Conservation (phyloP, 306 rosid species). For the Castanopsis chinensis region DNA sequence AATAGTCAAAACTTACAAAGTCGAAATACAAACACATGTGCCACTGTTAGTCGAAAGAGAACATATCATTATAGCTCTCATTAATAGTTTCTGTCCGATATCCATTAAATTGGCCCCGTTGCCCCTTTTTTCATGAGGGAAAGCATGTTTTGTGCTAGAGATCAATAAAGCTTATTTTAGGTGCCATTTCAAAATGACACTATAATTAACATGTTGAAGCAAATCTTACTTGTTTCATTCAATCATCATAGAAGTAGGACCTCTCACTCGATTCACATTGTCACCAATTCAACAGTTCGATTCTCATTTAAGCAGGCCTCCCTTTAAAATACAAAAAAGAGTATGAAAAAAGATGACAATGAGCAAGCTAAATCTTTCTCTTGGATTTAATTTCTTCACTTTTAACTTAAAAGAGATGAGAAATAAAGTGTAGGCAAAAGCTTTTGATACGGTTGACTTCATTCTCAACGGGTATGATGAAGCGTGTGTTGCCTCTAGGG, state of each 20-base stretch:
- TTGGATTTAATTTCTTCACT: conserved; percentile 23
- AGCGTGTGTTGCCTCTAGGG: conserved; percentile 52
- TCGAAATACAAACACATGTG: conserved; percentile 27
- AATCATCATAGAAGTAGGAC: conserved; percentile 21
- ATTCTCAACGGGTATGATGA: conserved; percentile 53
- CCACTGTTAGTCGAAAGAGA: conserved; percentile 31
- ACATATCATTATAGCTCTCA: conserved; percentile 24
- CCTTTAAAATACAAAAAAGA: conserved; percentile 2
- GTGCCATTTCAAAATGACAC: conserved; percentile 12
- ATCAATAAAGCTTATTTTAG: conserved; percentile 4
- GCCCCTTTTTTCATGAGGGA: conserved; percentile 30
- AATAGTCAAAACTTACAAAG: conserved; percentile 20
- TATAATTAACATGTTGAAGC: conserved; percentile 31
- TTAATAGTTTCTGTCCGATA: conserved; percentile 47
- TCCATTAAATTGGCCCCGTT: conserved; percentile 33
- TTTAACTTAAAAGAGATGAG: not conserved
- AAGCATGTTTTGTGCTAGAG: conserved; percentile 30
- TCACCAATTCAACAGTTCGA: conserved; percentile 17
- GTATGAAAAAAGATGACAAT: not conserved
- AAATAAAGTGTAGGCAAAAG: conserved; percentile 10
- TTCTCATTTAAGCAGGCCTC: conserved; percentile 13
- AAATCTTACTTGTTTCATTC: conserved; percentile 18
- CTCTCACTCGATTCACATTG: conserved; percentile 3
- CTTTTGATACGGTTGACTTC: conserved; percentile 51
- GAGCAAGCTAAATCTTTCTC: conserved; percentile 28